Percentiles rank a stretch among this genome's conserved stretches.
phyloP scores from a whole-genome alignment of 75 land plant genomes.

The Cryptomeria japonica region DNA sequence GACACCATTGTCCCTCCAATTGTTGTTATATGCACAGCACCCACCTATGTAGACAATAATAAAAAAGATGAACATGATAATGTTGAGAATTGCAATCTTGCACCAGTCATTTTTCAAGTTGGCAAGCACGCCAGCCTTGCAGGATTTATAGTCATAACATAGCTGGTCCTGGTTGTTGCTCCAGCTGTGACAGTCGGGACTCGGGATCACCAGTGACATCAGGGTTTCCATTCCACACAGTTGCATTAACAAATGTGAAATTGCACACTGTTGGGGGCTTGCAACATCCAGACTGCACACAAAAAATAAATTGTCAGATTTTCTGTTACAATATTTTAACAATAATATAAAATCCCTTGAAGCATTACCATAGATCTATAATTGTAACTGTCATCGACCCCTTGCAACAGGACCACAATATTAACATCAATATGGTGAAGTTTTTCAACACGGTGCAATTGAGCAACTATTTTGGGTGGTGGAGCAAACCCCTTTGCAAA shows the following conservation, averaged over 20 bases:
- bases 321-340: background rate
- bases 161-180: slow-evolving; percentile 17
- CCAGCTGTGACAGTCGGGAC: slow-evolving; percentile 19
- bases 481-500: too few relatives aligned
- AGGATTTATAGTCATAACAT: slow-evolving; percentile 32
- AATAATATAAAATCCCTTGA: background rate
- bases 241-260: slow-evolving; percentile 36
- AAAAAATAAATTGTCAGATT: slow-evolving; percentile 18
- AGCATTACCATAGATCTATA: background rate
- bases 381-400: background rate
- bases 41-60: slow-evolving; percentile 10
- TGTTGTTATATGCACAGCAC: slow-evolving; percentile 17
- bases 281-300: slow-evolving; percentile 71
- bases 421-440: background rate
- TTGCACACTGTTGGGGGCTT: slow-evolving; percentile 60
- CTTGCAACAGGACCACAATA: background rate
- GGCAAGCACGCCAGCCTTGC: slow-evolving; percentile 36
- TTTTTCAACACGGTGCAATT: background rate
- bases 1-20: background rate
- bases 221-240: slow-evolving; percentile 56
- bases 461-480: background rate
- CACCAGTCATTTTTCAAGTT: slow-evolving; percentile 38
- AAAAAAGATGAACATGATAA: slow-evolving; percentile 27
- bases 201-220: slow-evolving; percentile 31
- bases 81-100: slow-evolving; percentile 22